phyloP scores from a whole-genome alignment of 108 stramenopile genomes.

The Nannochloropsis salina region DNA sequence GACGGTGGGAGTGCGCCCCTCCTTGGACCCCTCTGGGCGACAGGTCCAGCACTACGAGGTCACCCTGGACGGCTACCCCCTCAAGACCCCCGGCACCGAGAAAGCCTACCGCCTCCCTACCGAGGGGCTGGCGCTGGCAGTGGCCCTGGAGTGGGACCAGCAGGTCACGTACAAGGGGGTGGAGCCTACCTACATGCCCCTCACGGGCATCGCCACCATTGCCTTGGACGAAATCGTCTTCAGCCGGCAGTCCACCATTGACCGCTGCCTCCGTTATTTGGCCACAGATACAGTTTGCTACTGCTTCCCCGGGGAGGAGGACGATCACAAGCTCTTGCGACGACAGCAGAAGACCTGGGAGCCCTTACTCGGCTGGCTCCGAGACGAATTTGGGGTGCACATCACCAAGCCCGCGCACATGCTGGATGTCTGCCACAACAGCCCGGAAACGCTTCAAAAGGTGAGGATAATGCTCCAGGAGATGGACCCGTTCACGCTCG shows the following conservation, averaged over 20 bases:
- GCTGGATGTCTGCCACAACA: constrained; percentile 8
- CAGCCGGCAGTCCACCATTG: background rate
- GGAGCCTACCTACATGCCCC: constrained; percentile 13
- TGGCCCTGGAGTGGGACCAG: constrained; percentile 19
- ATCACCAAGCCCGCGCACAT: background rate
- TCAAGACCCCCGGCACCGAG: constrained; percentile 16
- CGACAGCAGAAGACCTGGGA: background rate
- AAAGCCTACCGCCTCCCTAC: constrained; percentile 8
- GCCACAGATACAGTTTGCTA: constrained; percentile 14
- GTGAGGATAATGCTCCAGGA: constrained; percentile 1
- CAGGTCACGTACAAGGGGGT: constrained; percentile 6
- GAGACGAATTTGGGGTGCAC: background rate
- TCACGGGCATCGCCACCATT: constrained; percentile 13
- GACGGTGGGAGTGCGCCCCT: background rate
- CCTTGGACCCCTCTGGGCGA: background rate
- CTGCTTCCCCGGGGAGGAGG: constrained; percentile 2
- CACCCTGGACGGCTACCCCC: constrained; percentile 2
- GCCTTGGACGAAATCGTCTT: constrained; percentile 17
- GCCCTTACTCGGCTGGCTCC: background rate
- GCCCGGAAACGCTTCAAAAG: background rate
- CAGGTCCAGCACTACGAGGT: constrained; percentile 6
- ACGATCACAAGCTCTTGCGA: background rate
- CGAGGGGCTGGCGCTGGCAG: background rate
- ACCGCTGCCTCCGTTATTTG: background rate
- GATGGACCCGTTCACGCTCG: background rate